A percentile compares a stretch with the other conserved stretches of the same genome.
Evolutionary conservation across 306 rosid genomes (phyloP).

Genomic region (Senna tora): DNA sequence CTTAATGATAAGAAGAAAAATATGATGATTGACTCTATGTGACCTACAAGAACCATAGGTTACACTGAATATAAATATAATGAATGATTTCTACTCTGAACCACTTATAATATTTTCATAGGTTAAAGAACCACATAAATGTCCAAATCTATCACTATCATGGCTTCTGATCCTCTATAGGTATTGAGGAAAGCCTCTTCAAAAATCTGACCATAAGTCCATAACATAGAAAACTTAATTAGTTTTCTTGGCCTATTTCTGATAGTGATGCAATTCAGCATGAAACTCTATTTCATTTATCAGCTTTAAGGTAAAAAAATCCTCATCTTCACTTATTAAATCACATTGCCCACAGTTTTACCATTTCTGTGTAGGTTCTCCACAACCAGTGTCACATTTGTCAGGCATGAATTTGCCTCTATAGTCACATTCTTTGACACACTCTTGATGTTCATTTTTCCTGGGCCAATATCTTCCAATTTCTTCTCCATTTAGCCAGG

Average conservation of each 20-base stretch:
- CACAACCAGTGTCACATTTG: slow-evolving; percentile 89
- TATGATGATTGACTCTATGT: background rate
- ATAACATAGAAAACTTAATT: background rate
- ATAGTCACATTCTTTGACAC: slow-evolving; percentile 83
- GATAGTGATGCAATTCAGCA: slow-evolving; percentile 14
- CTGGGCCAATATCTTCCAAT: slow-evolving; percentile 97
- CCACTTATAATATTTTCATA: slow-evolving; percentile 12
- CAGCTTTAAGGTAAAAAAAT: background rate
- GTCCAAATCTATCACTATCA: slow-evolving; percentile 17
- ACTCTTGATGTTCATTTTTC: slow-evolving; percentile 54
- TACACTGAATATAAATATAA: background rate
- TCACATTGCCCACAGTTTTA: slow-evolving; percentile 33
- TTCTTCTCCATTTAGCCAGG: slow-evolving; percentile 98
- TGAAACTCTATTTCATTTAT: slow-evolving; percentile 11
- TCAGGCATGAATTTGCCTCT: slow-evolving; percentile 84
- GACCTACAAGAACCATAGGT: slow-evolving; percentile 3
- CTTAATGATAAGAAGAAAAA: slow-evolving; percentile 13
- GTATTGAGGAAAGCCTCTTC: slow-evolving; percentile 4
- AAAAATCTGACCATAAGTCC: background rate
- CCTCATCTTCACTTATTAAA: slow-evolving; percentile 10
- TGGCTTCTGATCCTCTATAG: slow-evolving; percentile 18
- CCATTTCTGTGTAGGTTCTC: slow-evolving; percentile 95
- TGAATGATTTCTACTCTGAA: background rate
- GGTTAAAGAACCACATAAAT: slow-evolving; percentile 4
- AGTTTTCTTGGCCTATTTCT: slow-evolving; percentile 17